Evolutionary conservation across 352 stramenopile species (phyloP), one percentile per base, ranked within the genome.

Genomic region (Phytopythium cucurbitacearum): DNA sequence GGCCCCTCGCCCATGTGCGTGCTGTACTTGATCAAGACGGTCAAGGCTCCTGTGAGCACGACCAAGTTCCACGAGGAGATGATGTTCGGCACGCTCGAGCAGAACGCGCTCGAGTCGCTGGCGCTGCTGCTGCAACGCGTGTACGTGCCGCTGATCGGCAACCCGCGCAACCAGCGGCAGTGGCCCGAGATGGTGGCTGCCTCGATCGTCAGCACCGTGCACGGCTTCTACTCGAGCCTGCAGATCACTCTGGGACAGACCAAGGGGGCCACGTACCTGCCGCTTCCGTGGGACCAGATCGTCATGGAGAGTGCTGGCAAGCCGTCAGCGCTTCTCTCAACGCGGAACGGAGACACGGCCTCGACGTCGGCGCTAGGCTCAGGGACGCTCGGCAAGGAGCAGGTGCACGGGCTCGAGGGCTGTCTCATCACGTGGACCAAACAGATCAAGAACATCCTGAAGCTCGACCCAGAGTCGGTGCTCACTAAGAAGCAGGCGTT

Each of bases 341-440:
- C 12, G 10, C 32, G 28, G 7, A 53, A 53, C 35, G 47, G 34
- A 5, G 42, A 41, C 40, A 52, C 36, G 37, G 36, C 33, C 4
- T 10, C 33, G 48, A 51, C 35, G 21, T 28, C 21, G 21, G 21
- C 21, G 21, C 21, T 36, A 11, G 38, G 12, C 9, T 43, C 3
- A 1, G 9, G 16, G 13, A 35, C 44, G 9, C 61, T 83, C 11
- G 60, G 82, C 28, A 96, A 94, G 46, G 83, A 96, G 51, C 75
- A 90, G 46, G 74, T 95, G 21, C 86, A 96, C 48, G 73, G 77
- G 1, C 73, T 98, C 3, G 91, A 98, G 63, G 80, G 83, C 3
- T 90, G 80, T 21, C 60, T 98, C 0, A 98, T 98, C 53, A 96
- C 85, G 1, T 98, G 91, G 91, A 97, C 91, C 1, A 97, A 97